Evolutionary conservation across 257 asterid genomes (phyloP).

Genomic region (Ophiorrhiza pumila): DNA sequence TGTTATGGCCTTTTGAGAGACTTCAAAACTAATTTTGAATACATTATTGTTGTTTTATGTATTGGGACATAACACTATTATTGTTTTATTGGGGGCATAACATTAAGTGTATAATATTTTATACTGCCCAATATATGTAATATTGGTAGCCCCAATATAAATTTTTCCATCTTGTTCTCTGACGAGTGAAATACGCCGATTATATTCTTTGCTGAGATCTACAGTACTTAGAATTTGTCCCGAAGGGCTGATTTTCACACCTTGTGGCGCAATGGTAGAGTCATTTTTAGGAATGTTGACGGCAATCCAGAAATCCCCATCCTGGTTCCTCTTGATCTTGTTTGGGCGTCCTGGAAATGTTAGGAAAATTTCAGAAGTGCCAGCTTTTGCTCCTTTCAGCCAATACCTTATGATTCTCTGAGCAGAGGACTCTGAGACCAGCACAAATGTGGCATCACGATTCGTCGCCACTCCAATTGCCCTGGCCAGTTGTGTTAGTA

Average conservation of each 20-base stretch:
- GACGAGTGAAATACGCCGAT: conserved; percentile 18
- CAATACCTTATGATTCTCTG: conserved; percentile 4
- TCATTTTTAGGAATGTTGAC: conserved; percentile 1
- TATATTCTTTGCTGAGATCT: background rate
- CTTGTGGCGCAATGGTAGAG: conserved; percentile 6
- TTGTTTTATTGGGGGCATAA: no score
- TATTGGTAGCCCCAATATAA: conserved; percentile 17
- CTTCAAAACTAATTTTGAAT: no score
- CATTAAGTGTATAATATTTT: background rate
- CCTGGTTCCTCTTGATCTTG: conserved; percentile 15
- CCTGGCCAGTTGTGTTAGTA: background rate
- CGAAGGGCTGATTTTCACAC: background rate
- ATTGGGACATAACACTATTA: no score
- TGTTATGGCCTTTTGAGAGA: no score
- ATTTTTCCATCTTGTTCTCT: conserved; percentile 24
- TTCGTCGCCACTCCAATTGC: conserved; percentile 1
- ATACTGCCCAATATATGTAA: conserved; percentile 22
- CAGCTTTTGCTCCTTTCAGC: conserved; percentile 6
- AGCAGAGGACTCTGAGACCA: background rate
- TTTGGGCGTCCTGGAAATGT: conserved; percentile 4
- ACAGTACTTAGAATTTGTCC: conserved; percentile 10
- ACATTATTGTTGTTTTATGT: no score
- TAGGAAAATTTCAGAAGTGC: background rate
- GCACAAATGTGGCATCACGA: background rate
- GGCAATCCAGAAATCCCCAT: conserved; percentile 10